Evolutionary conservation across 352 stramenopile species (phyloP).

Genomic region (Detonula confervacea): DNA sequence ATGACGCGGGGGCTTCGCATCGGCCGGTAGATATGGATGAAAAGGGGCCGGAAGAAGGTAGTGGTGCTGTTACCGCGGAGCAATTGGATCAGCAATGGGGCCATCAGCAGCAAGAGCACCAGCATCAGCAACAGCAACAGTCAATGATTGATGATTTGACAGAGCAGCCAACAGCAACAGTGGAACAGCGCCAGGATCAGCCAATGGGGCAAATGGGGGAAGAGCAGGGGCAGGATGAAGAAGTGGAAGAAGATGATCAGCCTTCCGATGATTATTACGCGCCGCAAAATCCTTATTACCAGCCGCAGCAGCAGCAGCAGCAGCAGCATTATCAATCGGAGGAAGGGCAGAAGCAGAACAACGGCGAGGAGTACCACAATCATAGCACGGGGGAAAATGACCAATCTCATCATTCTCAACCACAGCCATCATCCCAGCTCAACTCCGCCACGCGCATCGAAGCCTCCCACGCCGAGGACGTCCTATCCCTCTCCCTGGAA

Average conservation of each 20-base stretch:
- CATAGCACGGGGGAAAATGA: background rate
- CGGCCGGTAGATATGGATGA: background rate
- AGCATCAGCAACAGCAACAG: no score
- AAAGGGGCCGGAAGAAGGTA: background rate
- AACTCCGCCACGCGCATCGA: constrained; percentile 15
- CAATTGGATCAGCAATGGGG: no score
- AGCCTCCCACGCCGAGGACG: constrained; percentile 62
- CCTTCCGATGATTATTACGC: no score
- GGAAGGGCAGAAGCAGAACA: background rate
- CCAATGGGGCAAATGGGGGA: background rate
- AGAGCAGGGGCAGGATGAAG: background rate
- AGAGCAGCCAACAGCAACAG: constrained; percentile 3
- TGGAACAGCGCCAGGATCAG: background rate
- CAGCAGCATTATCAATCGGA: background rate
- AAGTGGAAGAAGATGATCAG: background rate
- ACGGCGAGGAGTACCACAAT: background rate
- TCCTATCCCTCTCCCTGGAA: constrained; percentile 60
- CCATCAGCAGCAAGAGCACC: no score
- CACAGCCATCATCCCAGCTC: background rate
- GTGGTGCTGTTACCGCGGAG: constrained; percentile 4
- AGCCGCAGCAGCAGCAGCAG: background rate
- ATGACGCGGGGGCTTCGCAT: no score
- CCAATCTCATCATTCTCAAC: background rate
- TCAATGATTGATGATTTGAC: no score
- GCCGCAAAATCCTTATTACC: constrained; percentile 2